Base-by-base conservation (phyloP, 208 protist genomes). In the Plasmodiophora brassicae region DNA sequence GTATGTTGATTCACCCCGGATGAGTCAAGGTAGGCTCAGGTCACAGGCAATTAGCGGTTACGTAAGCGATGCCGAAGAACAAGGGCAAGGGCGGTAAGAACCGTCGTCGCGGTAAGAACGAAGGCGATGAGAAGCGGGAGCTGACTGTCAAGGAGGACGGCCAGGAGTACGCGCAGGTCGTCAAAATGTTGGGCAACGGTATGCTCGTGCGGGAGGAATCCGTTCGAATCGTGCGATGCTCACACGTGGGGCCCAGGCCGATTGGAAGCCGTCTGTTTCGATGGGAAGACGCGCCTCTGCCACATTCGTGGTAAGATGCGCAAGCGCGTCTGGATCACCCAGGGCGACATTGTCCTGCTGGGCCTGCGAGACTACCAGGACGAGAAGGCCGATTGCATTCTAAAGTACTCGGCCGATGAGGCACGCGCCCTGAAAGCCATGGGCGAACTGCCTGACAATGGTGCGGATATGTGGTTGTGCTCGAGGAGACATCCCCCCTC, bases 141-240 rank as follows among this genome's bases (percentile, higher is more conserved):
- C 91, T 99, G 53, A 93, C 97, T 35, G 96, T 97, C 85, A 95
- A 97, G 71, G 97, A 98, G 44, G 96, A 97, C 50, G 96, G 96
- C 32, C 97, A 99, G 90, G 92, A 99, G 91, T 99, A 99, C 92
- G 98, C 96, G 0, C 95, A 98, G 90, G 96, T 99, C 14, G 92
- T 95, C 45, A 94, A 92, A 71, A 96, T 99, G 87, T 94, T 99
- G 35, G 98, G 98, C 45, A 99, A 98, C 90, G 87, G 87, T 22
- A n/a, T n/a, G n/a, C n/a, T n/a, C n/a, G n/a, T n/a, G n/a, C n/a
- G n/a, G n/a, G n/a, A n/a, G n/a, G n/a, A n/a, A n/a, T n/a, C n/a
- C n/a, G n/a, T n/a, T n/a, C n/a, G n/a, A n/a, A n/a, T n/a, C n/a
- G n/a, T n/a, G n/a, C n/a, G n/a, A n/a, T n/a, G n/a, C n/a, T n/a